A percentile compares a stretch with the other conserved stretches of the same genome.
Conservation (phyloP, 2,329 filamentous ascomycete genomes). For the Aspergillus ibericus region DNA sequence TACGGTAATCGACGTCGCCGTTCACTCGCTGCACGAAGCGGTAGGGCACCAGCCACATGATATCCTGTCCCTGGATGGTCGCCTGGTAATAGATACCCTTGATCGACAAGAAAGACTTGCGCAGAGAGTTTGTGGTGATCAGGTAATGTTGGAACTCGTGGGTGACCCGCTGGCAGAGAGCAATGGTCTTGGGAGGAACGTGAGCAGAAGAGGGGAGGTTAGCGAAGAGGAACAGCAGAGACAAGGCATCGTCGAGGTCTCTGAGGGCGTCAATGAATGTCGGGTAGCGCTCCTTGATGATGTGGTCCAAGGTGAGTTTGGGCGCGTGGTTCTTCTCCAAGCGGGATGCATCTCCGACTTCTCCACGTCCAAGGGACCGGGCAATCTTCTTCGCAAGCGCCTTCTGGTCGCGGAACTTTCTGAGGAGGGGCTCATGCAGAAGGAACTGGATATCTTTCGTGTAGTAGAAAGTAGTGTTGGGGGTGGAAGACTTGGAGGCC, state of each 20-base stretch:
- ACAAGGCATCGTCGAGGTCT: conserved; percentile 94
- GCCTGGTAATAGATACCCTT: conserved; percentile 99
- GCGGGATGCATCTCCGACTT: conserved; percentile 82
- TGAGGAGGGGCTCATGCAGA: conserved; percentile 88
- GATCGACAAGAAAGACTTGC: conserved; percentile 96
- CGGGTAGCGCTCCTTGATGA: conserved; percentile 96
- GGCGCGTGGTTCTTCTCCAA: conserved; percentile 90
- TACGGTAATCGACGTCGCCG: conserved; percentile 93
- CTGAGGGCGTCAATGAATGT: conserved; percentile 92
- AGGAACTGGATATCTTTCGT: conserved; percentile 98
- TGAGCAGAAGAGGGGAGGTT: conserved; percentile 87
- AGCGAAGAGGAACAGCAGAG: conserved; percentile 95
- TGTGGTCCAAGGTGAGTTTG: conserved; percentile 88
- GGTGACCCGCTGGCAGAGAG: conserved; percentile 86
- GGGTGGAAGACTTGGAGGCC: conserved; percentile 84
- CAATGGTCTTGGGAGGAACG: conserved; percentile 93
- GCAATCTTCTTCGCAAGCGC: conserved; percentile 96
- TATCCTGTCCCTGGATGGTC: conserved; percentile 93
- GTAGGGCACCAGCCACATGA: conserved; percentile 96
- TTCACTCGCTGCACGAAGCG: conserved; percentile 95
- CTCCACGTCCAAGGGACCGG: conserved; percentile 84
- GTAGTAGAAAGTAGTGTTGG: conserved; percentile 87
- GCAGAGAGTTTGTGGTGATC: conserved; percentile 84
- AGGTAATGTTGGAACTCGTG: conserved; percentile 98
- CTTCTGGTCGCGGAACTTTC: conserved; percentile 97